These are phyloP conservation scores for Colletotrichum sp. DNA, from an alignment of 2,329 filamentous ascomycete species.

Conservation along the genomic window DNA sequence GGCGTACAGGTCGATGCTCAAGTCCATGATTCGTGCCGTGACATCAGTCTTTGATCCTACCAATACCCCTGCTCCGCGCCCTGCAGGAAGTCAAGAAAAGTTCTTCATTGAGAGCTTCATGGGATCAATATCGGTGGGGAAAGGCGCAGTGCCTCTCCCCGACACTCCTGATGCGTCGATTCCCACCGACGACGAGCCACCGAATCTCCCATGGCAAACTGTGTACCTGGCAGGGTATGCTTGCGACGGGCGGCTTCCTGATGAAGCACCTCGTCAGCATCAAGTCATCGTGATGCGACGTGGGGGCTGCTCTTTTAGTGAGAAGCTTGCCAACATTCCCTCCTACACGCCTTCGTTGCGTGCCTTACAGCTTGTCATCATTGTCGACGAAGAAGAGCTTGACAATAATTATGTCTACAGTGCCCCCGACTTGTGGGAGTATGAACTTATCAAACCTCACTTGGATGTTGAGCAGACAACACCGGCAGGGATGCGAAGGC, in stretches of 20 bases:
- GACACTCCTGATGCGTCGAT: constrained; percentile 63
- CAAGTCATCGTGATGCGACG: constrained; percentile 84
- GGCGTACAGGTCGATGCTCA: constrained; percentile 47
- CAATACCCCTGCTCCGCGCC: constrained; percentile 32
- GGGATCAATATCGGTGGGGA: constrained; percentile 53
- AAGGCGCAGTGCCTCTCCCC: constrained; percentile 73
- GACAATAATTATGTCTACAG: constrained; percentile 30
- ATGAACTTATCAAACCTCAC: constrained; percentile 62
- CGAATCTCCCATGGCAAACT: constrained; percentile 68
- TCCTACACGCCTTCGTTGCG: constrained; percentile 66
- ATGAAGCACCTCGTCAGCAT: constrained; percentile 59
- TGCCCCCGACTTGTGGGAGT: constrained; percentile 24
- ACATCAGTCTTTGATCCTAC: constrained; percentile 47
- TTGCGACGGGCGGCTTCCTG: constrained; percentile 64
- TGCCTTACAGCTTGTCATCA: constrained; percentile 79
- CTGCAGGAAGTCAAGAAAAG: constrained; percentile 24
- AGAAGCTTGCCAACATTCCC: constrained; percentile 87
- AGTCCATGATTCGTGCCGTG: constrained; percentile 51
- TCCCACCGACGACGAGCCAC: constrained; percentile 36
- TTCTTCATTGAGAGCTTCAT: constrained; percentile 53
- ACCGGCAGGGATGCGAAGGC: constrained; percentile 70
- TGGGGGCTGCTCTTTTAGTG: constrained; percentile 82
- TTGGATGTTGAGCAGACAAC: constrained; percentile 78
- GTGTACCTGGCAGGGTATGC: constrained; percentile 75
- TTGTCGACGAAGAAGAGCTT: constrained; percentile 58